Conservation (phyloP, 2,329 filamentous ascomycete species). For the Arthroderma uncinatum region DNA sequence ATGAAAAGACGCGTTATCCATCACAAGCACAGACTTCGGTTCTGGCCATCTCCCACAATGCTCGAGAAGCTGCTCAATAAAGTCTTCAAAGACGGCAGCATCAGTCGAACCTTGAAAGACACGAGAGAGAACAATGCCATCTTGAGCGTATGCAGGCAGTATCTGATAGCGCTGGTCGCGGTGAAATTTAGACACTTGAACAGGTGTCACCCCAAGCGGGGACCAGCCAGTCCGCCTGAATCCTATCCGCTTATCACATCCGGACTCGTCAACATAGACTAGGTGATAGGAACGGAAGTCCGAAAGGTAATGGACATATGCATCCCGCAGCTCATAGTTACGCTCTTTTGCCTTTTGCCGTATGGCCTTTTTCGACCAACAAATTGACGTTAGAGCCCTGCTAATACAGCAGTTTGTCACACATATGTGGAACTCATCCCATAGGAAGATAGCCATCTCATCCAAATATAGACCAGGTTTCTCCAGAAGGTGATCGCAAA, state of each 20-base stretch:
- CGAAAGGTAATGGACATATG: constrained; percentile 26
- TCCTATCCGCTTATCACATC: constrained; percentile 27
- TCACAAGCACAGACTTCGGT: constrained; percentile 25
- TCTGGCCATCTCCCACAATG: constrained; percentile 22
- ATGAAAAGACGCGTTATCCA: constrained; percentile 16
- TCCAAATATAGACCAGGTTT: too few species aligned
- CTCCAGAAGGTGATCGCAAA: too few species aligned
- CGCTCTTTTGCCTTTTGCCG: constrained; percentile 25
- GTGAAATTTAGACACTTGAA: constrained; percentile 18
- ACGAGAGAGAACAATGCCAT: constrained; percentile 21
- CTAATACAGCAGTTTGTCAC: too few species aligned
- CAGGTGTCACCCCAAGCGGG: constrained; percentile 22
- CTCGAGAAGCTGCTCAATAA: constrained; percentile 23
- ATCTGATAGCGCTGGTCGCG: constrained; percentile 21
- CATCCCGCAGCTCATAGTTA: constrained; percentile 26
- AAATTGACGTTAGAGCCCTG: too few species aligned
- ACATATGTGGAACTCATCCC: too few species aligned
- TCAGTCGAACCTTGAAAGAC: constrained; percentile 25
- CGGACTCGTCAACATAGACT: constrained; percentile 31
- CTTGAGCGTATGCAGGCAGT: constrained; percentile 25
- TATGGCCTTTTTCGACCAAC: constrained; percentile 24
- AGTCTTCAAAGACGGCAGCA: constrained; percentile 23
- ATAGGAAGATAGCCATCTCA: too few species aligned
- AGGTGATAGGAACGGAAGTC: constrained; percentile 25
- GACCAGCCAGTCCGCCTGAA: constrained; percentile 28